Evolutionary conservation across 352 stramenopile species (phyloP), one percentile per base, ranked within the genome.

Genomic region (Thalassiosira exigua): DNA sequence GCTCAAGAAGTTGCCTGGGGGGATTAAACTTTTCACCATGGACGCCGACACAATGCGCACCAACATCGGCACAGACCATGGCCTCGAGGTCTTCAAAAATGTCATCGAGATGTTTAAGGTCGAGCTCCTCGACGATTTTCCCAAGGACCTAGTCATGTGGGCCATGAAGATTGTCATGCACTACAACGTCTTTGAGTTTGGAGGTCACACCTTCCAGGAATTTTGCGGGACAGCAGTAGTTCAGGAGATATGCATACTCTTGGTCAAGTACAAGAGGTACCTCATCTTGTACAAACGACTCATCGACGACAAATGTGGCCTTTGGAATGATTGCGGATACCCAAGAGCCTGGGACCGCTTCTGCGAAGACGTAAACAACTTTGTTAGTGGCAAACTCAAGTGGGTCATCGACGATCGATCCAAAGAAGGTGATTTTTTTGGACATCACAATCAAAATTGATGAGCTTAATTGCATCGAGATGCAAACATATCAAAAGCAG

Each of bases 231-330:
- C 65, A 1, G 65, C 65, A 2, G 65, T 74, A 52, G 65, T 26
- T 2, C 67, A 69, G 41, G 66, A 75, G 30, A 59, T 24, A 2
- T n/a, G 24, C 26, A 32, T 19, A 4, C 41, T 75, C n/a, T 12
- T 75, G 14, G 7, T n/a, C n/a, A n/a, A n/a, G n/a, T n/a, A n/a
- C n/a, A n/a, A n/a, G n/a, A n/a, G n/a, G n/a, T n/a, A n/a, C 19
- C 36, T 80, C 1, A 29, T 65, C 1, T 68, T 69, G 44, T 42
- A 64, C 19, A 39, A 24, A 39, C 32, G 61, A 21, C 72, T 74
- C 26, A 57, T 80, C 42, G 71, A 74, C 51, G 61, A 80, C 33
- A 50, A 64, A 11, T 65, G 60, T 64, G 61, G 56, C n/a, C 57
- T 80, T 17, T 74, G 71, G 71, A 4, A 46, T 17, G 36, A 17